These are phyloP conservation scores for Exophiala sideris DNA, from an alignment of 2,329 filamentous ascomycete species.

Conservation along the genomic window DNA sequence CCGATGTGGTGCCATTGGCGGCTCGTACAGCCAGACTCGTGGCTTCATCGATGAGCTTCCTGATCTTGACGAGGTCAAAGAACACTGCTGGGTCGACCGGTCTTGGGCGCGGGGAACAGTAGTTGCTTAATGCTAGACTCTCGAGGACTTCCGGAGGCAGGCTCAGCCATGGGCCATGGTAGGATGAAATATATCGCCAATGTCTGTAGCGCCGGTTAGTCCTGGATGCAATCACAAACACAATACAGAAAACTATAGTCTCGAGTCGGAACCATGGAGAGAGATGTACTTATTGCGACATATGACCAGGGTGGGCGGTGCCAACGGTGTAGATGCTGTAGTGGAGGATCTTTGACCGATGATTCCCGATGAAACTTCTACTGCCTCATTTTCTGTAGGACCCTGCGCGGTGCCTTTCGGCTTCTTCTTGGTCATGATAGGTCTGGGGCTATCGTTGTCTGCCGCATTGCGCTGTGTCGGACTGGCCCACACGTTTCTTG, in stretches of 20 bases:
- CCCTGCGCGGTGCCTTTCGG: conserved; percentile 10
- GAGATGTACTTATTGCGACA: conserved; percentile 63
- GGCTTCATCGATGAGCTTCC: conserved; percentile 74
- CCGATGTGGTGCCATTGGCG: conserved; percentile 67
- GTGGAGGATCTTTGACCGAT: not conserved
- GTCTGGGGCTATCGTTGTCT: not conserved
- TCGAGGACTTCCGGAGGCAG: conserved; percentile 76
- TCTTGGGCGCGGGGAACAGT: conserved; percentile 69
- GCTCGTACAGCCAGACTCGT: conserved; percentile 74
- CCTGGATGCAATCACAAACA: not conserved
- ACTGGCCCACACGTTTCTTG: not conserved
- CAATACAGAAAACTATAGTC: not conserved
- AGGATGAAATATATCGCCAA: conserved; percentile 81
- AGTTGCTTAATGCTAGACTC: conserved; percentile 74
- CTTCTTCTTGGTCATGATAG: conserved; percentile 16
- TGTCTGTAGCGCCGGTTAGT: conserved; percentile 53
- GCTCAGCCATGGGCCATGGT: conserved; percentile 79
- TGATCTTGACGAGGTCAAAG: conserved; percentile 80
- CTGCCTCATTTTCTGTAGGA: not conserved
- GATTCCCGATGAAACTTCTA: not conserved
- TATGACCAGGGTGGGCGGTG: conserved; percentile 55
- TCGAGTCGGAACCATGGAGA: conserved; percentile 9
- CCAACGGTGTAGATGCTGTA: conserved; percentile 11
- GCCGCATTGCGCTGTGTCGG: too few species aligned
- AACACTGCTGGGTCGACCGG: conserved; percentile 77